Percentiles rank a stretch among this genome's conserved stretches.
These are phyloP conservation scores for Alnus rubra DNA, from an alignment of 306 rosid genomes.

Conservation along the genomic window DNA sequence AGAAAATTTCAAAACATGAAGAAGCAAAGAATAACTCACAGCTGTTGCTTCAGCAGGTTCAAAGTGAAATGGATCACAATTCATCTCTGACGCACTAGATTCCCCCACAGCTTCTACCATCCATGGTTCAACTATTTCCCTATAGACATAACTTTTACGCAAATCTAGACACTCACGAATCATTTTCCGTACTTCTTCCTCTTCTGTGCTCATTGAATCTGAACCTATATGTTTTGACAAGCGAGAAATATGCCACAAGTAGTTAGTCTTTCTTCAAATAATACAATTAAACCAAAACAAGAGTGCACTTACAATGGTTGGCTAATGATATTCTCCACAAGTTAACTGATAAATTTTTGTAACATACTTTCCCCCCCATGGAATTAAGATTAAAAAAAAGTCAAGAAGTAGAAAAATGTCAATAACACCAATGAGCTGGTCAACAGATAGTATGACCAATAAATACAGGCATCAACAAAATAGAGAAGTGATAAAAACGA, in stretches of 20 bases:
- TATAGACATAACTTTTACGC: slow-evolving; percentile 38
- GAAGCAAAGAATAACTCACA: slow-evolving; percentile 26
- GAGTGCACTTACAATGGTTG: slow-evolving; percentile 15
- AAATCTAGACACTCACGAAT: slow-evolving; percentile 44
- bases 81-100: slow-evolving; percentile 19
- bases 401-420: slow-evolving; percentile 9
- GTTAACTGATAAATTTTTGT: neutral
- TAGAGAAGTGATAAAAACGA: slow-evolving; percentile 9
- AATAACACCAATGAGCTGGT: neutral
- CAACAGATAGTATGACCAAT: neutral
- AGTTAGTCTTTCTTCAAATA: neutral
- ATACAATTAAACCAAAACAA: slow-evolving; percentile 18
- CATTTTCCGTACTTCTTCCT: slow-evolving; percentile 40
- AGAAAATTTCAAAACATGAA: neutral
- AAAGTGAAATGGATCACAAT: slow-evolving; percentile 40
- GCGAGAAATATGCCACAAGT: neutral
- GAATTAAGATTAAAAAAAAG: neutral
- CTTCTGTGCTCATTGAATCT: slow-evolving; percentile 40
- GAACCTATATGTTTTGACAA: slow-evolving; percentile 4
- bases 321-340: neutral
- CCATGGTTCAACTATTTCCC: slow-evolving; percentile 39
- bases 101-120: slow-evolving; percentile 18
- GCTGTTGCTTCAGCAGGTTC: slow-evolving; percentile 40
- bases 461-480: slow-evolving; percentile 10
- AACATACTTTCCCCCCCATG: neutral